Percentiles rank a stretch among this genome's conserved stretches.
These are phyloP conservation scores for Sphaceloma murrayae DNA, from an alignment of 2,329 filamentous ascomycete genomes.

Conservation along the genomic window DNA sequence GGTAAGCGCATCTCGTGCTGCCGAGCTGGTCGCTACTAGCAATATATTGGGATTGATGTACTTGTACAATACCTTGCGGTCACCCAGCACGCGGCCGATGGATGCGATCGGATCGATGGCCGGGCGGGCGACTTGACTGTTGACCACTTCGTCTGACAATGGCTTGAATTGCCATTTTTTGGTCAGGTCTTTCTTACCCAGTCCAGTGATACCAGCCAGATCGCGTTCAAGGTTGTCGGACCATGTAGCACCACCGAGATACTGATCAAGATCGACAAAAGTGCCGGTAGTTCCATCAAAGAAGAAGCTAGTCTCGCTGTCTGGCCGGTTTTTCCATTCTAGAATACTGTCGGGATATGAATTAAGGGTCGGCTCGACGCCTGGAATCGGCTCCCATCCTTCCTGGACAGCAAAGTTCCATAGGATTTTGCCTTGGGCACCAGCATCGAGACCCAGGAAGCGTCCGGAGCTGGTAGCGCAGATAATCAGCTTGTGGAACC, in stretches of 20 bases:
- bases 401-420: slow-evolving; percentile 57
- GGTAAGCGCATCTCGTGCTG: slow-evolving; percentile 50
- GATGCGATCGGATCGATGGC: slow-evolving; percentile 82
- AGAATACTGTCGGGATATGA: slow-evolving; percentile 17
- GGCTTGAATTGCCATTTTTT: slow-evolving; percentile 66
- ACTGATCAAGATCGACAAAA: slow-evolving; percentile 1
- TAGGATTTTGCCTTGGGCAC: slow-evolving; percentile 59
- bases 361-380: slow-evolving; percentile 14
- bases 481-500: slow-evolving; percentile 77
- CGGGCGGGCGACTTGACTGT: slow-evolving; percentile 57
- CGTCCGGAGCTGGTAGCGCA: slow-evolving; percentile 71
- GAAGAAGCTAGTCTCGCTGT: slow-evolving; percentile 3
- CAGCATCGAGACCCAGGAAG: slow-evolving; percentile 70
- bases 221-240: slow-evolving; percentile 9
- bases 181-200: neutral
- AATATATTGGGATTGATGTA: slow-evolving; percentile 84
- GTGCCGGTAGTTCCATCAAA: slow-evolving; percentile 14
- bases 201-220: slow-evolving; percentile 3
- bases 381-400: slow-evolving; percentile 6
- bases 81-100: slow-evolving; percentile 84
- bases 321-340: slow-evolving; percentile 19
- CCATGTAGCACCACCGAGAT: slow-evolving; percentile 1
- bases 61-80: slow-evolving; percentile 93
- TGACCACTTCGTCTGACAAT: slow-evolving; percentile 55
- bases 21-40: slow-evolving; percentile 60